A percentile compares a stretch with the other conserved stretches of the same genome.
phyloP scores from a whole-genome alignment of 78 protist species.

The Mastigamoeba balamuthi region DNA sequence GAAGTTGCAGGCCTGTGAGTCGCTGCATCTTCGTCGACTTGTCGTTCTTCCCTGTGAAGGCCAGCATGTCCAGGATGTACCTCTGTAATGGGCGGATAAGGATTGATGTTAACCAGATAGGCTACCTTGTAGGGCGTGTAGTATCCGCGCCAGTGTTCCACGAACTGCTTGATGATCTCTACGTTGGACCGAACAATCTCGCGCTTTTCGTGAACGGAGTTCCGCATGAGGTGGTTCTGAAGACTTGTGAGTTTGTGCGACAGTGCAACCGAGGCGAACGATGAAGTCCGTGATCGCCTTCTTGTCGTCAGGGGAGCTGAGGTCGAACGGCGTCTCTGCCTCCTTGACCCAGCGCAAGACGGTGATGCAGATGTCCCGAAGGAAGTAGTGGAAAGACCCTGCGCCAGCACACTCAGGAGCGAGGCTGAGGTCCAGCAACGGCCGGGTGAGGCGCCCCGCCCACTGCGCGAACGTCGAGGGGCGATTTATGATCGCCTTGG shows the following conservation, averaged over 20 bases:
- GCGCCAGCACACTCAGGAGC: slow-evolving; percentile 9
- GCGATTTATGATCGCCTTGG: slow-evolving; percentile 33
- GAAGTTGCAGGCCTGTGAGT: slow-evolving; percentile 19
- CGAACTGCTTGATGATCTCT: slow-evolving; percentile 18
- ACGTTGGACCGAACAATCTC: slow-evolving; percentile 20
- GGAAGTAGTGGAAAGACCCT: slow-evolving; percentile 51
- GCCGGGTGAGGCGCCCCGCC: not conserved
- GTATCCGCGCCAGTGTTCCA: slow-evolving; percentile 34
- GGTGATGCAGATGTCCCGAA: slow-evolving; percentile 33
- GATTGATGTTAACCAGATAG: not conserved
- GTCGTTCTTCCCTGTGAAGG: slow-evolving; percentile 1
- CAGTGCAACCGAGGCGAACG: not conserved
- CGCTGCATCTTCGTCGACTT: slow-evolving; percentile 6
- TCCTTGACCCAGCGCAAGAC: not conserved
- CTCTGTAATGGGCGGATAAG: not conserved
- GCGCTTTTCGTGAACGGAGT: slow-evolving; percentile 10
- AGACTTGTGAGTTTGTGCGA: not conserved
- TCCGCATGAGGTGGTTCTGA: slow-evolving; percentile 21
- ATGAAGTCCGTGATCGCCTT: not conserved
- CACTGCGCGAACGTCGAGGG: not conserved
- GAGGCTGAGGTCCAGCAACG: not conserved
- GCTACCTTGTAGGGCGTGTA: not conserved
- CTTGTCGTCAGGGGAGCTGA: not conserved
- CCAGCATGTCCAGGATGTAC: not conserved
- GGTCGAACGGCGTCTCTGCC: not conserved